Evolutionary conservation across 2,329 filamentous ascomycete genomes (phyloP), one percentile per base, ranked within the genome.

Genomic region (Colletotrichum truncatum): DNA sequence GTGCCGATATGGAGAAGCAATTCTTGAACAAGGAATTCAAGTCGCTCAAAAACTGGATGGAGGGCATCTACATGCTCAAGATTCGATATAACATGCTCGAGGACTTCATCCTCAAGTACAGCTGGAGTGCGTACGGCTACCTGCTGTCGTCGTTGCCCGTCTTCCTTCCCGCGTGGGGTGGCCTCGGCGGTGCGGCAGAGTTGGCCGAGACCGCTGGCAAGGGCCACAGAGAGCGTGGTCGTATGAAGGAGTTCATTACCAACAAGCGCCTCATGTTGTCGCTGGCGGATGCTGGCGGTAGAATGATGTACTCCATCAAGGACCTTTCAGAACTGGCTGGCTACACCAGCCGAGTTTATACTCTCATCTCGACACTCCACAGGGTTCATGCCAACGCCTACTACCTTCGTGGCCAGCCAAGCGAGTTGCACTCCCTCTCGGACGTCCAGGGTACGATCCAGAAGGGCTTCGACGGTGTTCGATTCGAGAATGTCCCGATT

Each of bases 241-340:
- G 97, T 39, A 99, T 98, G 93, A 96, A 97, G 81, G 93, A 97
- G 32, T 99, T 99, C 79, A 98, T 99, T 79, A 99, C 96, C 11
- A 99, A 99, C 81, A 98, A 99, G 79, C 90, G 96, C 4, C 89
- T 99, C 38, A 98, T 99, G 96, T 87, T 99, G 30, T 98, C 95
- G 14, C 87, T 99, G 36, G 96, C 96, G 9, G 96, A 99, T 78
- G 96, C 96, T 2, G 96, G 96, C 64, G 95, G 95, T 25, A 88
- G 96, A 48, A 98, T 99, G 93, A 99, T 99, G 96, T 99, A 99
- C 82, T 96, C 93, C 67, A 97, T 99, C 83, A 99, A 99, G 80
- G 97, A 99, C 74, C 87, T 99, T 34, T 94, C 94, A 2, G 96
- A 99, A 76, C 84, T 99, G 32, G 96, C 96, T 5, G 96, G 96